phyloP scores from a whole-genome alignment of 1,284 basidiomycete species.

The Rhodotorula sp. region DNA sequence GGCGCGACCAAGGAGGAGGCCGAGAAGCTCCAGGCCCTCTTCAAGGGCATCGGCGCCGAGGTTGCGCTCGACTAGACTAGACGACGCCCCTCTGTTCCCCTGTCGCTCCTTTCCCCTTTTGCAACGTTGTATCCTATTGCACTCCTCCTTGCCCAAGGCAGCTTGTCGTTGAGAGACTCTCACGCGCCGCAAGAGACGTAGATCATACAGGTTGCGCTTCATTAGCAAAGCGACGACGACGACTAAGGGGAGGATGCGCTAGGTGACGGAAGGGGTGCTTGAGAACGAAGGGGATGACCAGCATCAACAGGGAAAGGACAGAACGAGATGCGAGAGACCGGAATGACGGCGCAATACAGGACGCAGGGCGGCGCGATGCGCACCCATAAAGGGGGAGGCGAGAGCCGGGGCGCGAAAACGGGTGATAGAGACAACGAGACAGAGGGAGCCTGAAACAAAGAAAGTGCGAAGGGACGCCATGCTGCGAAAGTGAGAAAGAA shows the following conservation, averaged over 20 bases:
- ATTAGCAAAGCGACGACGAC: no score
- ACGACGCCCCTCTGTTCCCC: neutral
- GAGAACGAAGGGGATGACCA: neutral
- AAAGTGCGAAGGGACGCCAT: no score
- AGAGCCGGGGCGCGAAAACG: no score
- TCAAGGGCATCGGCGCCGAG: constrained; percentile 86
- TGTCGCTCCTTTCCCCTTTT: neutral
- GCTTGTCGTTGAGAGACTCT: no score
- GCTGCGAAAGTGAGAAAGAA: neutral
- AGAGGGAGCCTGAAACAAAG: neutral
- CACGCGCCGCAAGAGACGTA: no score
- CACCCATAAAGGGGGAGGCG: no score
- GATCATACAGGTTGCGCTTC: neutral
- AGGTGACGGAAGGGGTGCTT: neutral
- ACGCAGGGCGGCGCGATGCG: neutral
- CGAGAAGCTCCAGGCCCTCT: constrained; percentile 89
- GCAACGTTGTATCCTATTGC: neutral
- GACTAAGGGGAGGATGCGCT: no score
- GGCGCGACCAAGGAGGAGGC: constrained; percentile 96
- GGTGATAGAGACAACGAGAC: neutral
- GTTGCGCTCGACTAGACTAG: constrained; percentile 59
- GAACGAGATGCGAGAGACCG: neutral
- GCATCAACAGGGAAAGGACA: neutral
- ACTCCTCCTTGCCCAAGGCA: no score
- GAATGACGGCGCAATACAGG: neutral